Percentiles rank a stretch among this genome's conserved stretches.
These are phyloP conservation scores for Pseudogymnoascus sp. DNA, from an alignment of 2,329 filamentous ascomycete genomes.

Conservation along the genomic window DNA sequence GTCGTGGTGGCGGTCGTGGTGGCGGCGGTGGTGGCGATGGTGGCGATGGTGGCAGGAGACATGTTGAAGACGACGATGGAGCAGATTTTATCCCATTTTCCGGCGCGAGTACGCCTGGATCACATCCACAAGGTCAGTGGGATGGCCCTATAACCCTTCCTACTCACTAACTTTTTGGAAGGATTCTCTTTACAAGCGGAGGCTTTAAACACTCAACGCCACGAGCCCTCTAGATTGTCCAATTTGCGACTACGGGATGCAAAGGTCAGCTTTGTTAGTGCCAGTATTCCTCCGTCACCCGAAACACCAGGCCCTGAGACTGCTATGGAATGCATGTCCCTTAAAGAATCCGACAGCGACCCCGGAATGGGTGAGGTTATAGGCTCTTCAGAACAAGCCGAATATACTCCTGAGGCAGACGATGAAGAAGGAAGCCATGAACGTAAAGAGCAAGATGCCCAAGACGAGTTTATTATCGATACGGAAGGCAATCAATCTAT, in stretches of 20 bases:
- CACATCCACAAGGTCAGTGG: background rate
- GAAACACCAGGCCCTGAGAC: constrained; percentile 20
- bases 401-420: background rate
- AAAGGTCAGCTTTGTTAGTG: constrained; percentile 52
- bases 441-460: background rate
- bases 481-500: constrained; percentile 23
- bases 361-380: background rate
- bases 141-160: background rate
- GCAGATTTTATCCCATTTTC: constrained; percentile 12
- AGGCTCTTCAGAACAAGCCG: background rate
- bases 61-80: constrained; percentile 9
- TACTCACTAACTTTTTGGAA: constrained; percentile 23
- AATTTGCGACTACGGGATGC: constrained; percentile 46
- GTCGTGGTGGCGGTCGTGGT: constrained; percentile 12
- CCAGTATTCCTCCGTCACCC: constrained; percentile 38
- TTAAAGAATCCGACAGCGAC: constrained; percentile 9
- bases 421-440: background rate
- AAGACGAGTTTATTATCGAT: constrained; percentile 31
- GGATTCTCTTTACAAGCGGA: constrained; percentile 43
- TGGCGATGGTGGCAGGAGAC: constrained; percentile 12
- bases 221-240: constrained; percentile 38
- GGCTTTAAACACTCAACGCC: constrained; percentile 47
- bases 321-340: constrained; percentile 19
- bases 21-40: constrained; percentile 2
- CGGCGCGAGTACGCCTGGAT: background rate